A percentile compares a stretch with the other conserved stretches of the same genome.
Evolutionary conservation across 176 grass and related monocot species (phyloP).

Genomic region (Eleusine indica): DNA sequence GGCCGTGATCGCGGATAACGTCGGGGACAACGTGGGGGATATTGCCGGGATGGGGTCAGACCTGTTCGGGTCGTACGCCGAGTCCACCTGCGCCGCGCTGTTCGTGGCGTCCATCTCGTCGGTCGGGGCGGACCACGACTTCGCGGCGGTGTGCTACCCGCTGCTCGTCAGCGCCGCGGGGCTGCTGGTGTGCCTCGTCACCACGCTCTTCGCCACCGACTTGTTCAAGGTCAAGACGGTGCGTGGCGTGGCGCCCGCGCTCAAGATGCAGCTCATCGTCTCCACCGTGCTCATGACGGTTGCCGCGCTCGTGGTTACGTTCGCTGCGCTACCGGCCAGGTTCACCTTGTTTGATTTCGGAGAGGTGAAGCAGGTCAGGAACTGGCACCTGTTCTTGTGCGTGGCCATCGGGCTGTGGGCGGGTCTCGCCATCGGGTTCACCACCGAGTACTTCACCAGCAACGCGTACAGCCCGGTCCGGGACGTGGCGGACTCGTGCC

Average conservation of each 20-base stretch:
- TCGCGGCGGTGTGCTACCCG: conserved; percentile 57
- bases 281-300: conserved; percentile 72
- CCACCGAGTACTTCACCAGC: conserved; percentile 75
- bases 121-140: conserved; percentile 58
- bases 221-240: conserved; percentile 54
- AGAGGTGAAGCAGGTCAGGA: conserved; percentile 59
- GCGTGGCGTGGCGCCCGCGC: conserved; percentile 43
- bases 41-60: conserved; percentile 95
- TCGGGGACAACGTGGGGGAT: conserved; percentile 85
- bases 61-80: conserved; percentile 85
- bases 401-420: conserved; percentile 63
- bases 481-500: conserved; percentile 64
- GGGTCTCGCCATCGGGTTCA: conserved; percentile 70
- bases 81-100: conserved; percentile 78
- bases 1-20: conserved; percentile 88
- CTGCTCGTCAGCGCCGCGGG: conserved; percentile 67
- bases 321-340: conserved; percentile 44
- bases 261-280: conserved; percentile 64
- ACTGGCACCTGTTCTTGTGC: conserved; percentile 75
- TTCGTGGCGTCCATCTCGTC: conserved; percentile 81
- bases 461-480: conserved; percentile 75
- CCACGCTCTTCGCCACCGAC: conserved; percentile 62
- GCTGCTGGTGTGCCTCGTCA: conserved; percentile 65
- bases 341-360: conserved; percentile 75
- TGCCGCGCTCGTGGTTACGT: conserved; percentile 49